A percentile compares a stretch with the other conserved stretches of the same genome.
These are phyloP conservation scores for Termitomyces sp. DNA, from an alignment of 768 basidiomycete genomes.

Conservation along the genomic window DNA sequence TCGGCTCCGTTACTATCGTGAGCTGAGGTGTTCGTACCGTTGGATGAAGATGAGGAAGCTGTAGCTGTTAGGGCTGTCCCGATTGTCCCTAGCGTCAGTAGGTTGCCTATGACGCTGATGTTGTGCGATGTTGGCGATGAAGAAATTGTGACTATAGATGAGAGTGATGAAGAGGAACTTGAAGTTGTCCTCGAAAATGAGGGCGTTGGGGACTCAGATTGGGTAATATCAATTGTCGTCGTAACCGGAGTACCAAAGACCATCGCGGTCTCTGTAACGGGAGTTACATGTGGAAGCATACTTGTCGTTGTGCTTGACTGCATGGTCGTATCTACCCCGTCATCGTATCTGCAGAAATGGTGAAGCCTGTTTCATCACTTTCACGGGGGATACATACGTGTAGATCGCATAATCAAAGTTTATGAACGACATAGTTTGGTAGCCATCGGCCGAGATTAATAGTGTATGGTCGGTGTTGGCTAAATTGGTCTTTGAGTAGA, in stretches of 20 bases:
- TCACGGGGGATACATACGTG: conserved; percentile 24
- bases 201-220: too few species aligned
- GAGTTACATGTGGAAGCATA: too few species aligned
- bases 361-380: neutral
- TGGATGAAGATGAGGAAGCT: neutral
- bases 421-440: conserved; percentile 25
- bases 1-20: neutral
- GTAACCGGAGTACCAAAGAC: too few species aligned
- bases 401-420: conserved; percentile 41
- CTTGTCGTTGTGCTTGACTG: neutral
- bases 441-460: conserved; percentile 27
- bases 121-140: too few species aligned
- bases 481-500: conserved; percentile 23
- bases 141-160: too few species aligned
- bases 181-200: too few species aligned
- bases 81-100: too few species aligned
- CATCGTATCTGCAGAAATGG: neutral
- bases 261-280: too few species aligned
- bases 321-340: neutral
- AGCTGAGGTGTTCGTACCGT: neutral
- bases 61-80: neutral
- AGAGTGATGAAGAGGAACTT: too few species aligned
- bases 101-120: too few species aligned
- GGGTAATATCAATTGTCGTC: too few species aligned
- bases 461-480: conserved; percentile 26